Base-by-base conservation (phyloP, 257 asterid genomes). In the Solanum etuberosum region DNA sequence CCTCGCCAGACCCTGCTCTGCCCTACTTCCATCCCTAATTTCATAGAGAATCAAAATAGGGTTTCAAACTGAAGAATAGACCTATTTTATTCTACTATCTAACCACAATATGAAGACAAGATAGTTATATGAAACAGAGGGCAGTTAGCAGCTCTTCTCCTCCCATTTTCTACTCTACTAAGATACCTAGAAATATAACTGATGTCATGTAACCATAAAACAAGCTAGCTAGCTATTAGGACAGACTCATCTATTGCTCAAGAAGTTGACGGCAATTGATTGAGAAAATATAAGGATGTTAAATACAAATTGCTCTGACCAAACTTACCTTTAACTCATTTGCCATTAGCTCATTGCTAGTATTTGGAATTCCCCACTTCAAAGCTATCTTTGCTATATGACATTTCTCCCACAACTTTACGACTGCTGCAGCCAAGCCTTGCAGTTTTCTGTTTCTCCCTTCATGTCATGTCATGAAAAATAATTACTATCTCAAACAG, bases 321-420 rank as follows among this genome's bases (percentile, higher is more conserved):
- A 86, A 40, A 90, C 97, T 90, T 93, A 91, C 99, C 98, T 97
- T 97, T 84, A 95, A 98, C 89, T 97, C 98, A 86, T 88, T 54
- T 34, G 98, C 99, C 99, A 94, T 97, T 91, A 92, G 97, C 90
- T 93, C 94, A 74, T 97, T 94, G 91, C 94, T 94, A 7, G 98
- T 94, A 93, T 97, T 97, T 67, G 91, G 99, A 88, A 92, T 87
- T 82, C 99, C 99, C 96, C 94, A 95, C 88, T 97, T 97, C 89
- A 97, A 29, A 91, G 99, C 98, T 88, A 97, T 94, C 92, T 97
- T 97, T 90, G 97, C 98, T 82, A 97, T 97, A 78, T 95, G 98
- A 89, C 98, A 93, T 90, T 94, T 95, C 93, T 92, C 99, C 99
- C 98, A 96, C 88, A 97, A 89, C 91, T 94, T 94, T 68, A 97